Conservation (phyloP, 1,284 basidiomycete genomes). For the Schizopora paradoxa region DNA sequence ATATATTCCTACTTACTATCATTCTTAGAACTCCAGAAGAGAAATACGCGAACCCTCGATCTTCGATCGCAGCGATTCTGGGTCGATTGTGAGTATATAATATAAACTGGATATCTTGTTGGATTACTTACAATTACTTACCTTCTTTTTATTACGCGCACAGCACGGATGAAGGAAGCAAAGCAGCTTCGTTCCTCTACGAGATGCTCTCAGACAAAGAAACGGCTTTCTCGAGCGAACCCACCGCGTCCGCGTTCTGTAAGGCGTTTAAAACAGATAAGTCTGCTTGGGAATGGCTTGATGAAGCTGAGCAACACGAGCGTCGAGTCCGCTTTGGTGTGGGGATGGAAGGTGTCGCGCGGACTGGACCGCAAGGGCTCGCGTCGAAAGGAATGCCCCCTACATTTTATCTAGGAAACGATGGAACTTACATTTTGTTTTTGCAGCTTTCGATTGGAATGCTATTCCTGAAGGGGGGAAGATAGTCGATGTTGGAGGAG, state of each 20-base stretch:
- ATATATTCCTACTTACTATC: not conserved
- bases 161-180: constrained; percentile 28
- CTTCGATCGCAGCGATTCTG: too few species aligned
- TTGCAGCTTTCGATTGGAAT: constrained; percentile 17
- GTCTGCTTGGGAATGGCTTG: constrained; percentile 28
- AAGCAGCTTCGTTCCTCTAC: constrained; percentile 29
- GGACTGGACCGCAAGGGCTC: constrained; percentile 22
- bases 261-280: constrained; percentile 23
- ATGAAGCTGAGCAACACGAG: constrained; percentile 25
- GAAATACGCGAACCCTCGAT: too few species aligned
- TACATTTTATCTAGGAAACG: not conserved
- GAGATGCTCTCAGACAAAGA: constrained; percentile 32
- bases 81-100: too few species aligned
- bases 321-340: constrained; percentile 29
- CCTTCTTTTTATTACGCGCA: too few species aligned
- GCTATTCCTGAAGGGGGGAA: constrained; percentile 9
- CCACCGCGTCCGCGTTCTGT: constrained; percentile 28
- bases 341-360: constrained; percentile 29
- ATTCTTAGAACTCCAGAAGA: too few species aligned
- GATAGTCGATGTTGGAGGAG: constrained; percentile 23
- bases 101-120: not conserved
- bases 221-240: constrained; percentile 26
- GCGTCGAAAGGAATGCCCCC: constrained; percentile 27
- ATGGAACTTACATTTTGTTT: too few species aligned
- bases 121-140: not conserved